Base-by-base conservation (phyloP, 108 stramenopile species). In the Tribonema minus region DNA sequence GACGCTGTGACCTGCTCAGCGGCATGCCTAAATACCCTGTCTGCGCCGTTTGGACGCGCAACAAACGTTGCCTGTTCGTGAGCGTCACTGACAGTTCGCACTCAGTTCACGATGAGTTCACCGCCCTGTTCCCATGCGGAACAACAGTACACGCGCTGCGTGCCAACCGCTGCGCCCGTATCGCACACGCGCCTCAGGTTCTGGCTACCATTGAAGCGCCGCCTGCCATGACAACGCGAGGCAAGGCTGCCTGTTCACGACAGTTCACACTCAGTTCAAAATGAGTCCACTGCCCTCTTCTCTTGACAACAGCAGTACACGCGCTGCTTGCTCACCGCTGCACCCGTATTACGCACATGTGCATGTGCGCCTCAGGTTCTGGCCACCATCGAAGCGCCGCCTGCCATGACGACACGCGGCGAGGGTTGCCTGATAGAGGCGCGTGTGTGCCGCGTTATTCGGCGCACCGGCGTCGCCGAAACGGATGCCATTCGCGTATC, bases 401-500 rank as follows among this genome's bases (percentile, higher is more conserved):
- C 87, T 36, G 70, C 88, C 31, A 72, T 99, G 32, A 92, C 93
- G 4, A 87, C 95, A 32, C 82, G 94, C 28, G 96, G 96, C 0
- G 72, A 90, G 38, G 96, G 95, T 9, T 89, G 91, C 4, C 90
- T 96, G 69, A 84, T 99, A 15, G 95, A 99, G 84, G 95, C 95
- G 3, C 82, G 94, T 28, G 94, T 97, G 9, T 93, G 95, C 86
- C 91, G 98, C 33, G 88, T 90, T 1, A 68, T 61, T n/a, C 54
- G 63, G 28, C 40, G 80, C 28, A 64, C 63, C 46, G 64, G 63
- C 31, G 29, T 72, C 34, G 61, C 70, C 37, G 80, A 81, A 67
- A 31, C 70, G 58, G 80, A 77, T 63, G 71, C 78, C 20, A 82
- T 77, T 32, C 63, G 83, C n/a, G 68, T 71, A 23, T 91, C 92